A percentile compares a stretch with the other conserved stretches of the same genome.
phyloP scores from a whole-genome alignment of 768 basidiomycete genomes.

The Mycena crocata region DNA sequence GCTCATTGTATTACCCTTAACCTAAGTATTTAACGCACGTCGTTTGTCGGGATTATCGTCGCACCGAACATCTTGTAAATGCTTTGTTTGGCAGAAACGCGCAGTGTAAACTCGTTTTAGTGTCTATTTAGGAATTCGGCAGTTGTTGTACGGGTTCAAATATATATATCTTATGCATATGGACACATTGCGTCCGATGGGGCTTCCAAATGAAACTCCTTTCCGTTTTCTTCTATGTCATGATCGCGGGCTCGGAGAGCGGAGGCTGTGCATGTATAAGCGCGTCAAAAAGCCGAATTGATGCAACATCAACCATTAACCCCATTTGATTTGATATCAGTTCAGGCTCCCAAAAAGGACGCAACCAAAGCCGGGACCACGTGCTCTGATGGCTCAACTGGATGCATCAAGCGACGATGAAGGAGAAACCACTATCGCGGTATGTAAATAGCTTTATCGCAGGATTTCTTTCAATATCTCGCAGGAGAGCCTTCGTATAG shows the following conservation, averaged over 20 bases:
- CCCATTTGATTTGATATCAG: no score
- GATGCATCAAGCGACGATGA: constrained; percentile 15
- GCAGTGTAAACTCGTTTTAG: constrained; percentile 14
- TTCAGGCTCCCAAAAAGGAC: not conserved
- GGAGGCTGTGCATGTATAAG: no score
- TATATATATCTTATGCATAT: not conserved
- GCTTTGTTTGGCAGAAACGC: constrained; percentile 28
- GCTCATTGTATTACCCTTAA: constrained; percentile 31
- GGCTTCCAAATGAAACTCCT: no score
- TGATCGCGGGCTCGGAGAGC: no score
- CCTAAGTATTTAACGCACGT: constrained; percentile 27
- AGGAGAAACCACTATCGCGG: constrained; percentile 1
- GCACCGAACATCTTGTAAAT: constrained; percentile 32
- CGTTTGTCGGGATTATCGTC: constrained; percentile 28
- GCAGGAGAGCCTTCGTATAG: constrained; percentile 60
- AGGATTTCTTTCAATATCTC: constrained; percentile 17
- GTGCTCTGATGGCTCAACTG: constrained; percentile 15
- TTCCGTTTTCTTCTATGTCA: no score
- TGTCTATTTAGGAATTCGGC: not conserved
- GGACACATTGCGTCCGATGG: no score
- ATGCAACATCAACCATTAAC: no score
- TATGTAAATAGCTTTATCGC: not conserved
- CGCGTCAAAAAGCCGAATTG: no score
- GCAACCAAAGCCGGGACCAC: constrained; percentile 5
- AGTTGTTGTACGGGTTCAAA: not conserved